Base-by-base conservation (phyloP, 2,329 filamentous ascomycete genomes). In the Trichoderma sp. region DNA sequence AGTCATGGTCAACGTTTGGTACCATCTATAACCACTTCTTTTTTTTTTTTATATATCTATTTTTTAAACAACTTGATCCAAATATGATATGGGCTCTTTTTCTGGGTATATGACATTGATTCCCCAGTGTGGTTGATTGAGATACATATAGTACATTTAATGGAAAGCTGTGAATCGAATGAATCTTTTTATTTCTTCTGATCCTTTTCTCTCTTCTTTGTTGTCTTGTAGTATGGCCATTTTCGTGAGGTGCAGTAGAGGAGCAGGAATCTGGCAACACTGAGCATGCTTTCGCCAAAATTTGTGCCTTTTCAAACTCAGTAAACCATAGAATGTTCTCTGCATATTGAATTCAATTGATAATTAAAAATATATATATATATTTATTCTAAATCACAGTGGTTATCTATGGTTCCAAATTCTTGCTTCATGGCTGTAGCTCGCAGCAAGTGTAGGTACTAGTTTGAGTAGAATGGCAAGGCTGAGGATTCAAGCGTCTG, bases 121-220 rank as follows among this genome's bases (percentile, higher is more conserved):
- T 32, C 59, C 59, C 46, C 59, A 52, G 21, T n/a, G n/a, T 21
- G 46, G 59, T 51, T 28, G 16, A 39, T 51, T 37, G 43, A 28
- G 52, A 63, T 52, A 63, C 59, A 63, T 63, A 52, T 63, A 52
- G 59, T 52, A 52, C 32, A 52, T 63, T 63, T 63, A 63, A 52
- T 63, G 46, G 49, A 63, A 63, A 14, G 30, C 46, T 63, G 46
- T 61, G 34, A 63, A 52, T 26, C 21, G 18, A 51, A 28, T 13
- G 16, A 16, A 13, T 51, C 18, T 10, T 32, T 52, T 26, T n/a
- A n/a, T 28, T 6, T 16, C n/a, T n/a, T 37, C 13, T 16, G 5
- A 16, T 26, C 18, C 7, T 28, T 28, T 14, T 11, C 28, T 52
- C 4, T 14, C 8, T 0, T 18, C 6, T 8, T 43, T 3, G 7